Percentiles rank a stretch among this genome's conserved stretches.
Evolutionary conservation across 305 asterid genomes (phyloP).

Genomic region (Solanum hybrid): DNA sequence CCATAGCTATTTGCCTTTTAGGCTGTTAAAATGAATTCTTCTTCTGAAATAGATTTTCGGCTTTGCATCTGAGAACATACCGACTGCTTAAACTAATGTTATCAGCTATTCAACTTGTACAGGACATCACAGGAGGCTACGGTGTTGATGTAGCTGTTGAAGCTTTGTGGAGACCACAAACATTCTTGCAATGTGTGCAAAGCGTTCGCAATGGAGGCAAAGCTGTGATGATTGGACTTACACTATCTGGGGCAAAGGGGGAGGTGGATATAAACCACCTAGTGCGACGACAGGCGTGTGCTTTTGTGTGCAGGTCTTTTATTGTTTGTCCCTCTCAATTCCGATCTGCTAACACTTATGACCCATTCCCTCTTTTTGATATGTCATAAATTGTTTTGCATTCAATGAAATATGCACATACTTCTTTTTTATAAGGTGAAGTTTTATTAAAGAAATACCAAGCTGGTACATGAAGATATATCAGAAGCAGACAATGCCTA

Average conservation of each 20-base stretch:
- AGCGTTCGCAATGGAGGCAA: conserved; percentile 91
- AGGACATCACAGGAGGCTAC: conserved; percentile 82
- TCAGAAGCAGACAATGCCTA: background rate
- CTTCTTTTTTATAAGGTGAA: background rate
- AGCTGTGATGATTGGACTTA: conserved; percentile 94
- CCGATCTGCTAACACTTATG: background rate
- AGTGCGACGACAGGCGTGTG: conserved; percentile 83
- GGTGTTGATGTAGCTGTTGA: conserved; percentile 89
- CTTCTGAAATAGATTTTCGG: background rate
- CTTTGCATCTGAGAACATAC: background rate
- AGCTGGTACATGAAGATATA: background rate
- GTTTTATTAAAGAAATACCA: background rate
- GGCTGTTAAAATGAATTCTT: background rate
- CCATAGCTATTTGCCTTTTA: background rate
- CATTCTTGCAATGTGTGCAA: conserved; percentile 73
- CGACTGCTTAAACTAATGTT: background rate
- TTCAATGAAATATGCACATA: background rate
- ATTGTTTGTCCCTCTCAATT: background rate
- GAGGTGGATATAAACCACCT: conserved; percentile 90
- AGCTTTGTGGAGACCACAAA: conserved; percentile 73
- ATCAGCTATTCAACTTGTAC: conserved; percentile 15
- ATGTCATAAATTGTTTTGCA: background rate
- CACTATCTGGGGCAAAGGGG: conserved; percentile 76
- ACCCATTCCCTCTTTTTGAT: background rate
- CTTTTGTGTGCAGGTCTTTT: background rate